Base-by-base conservation (phyloP, 805 yeast species). In the Hanseniaspora pseudoguilliermondii region DNA sequence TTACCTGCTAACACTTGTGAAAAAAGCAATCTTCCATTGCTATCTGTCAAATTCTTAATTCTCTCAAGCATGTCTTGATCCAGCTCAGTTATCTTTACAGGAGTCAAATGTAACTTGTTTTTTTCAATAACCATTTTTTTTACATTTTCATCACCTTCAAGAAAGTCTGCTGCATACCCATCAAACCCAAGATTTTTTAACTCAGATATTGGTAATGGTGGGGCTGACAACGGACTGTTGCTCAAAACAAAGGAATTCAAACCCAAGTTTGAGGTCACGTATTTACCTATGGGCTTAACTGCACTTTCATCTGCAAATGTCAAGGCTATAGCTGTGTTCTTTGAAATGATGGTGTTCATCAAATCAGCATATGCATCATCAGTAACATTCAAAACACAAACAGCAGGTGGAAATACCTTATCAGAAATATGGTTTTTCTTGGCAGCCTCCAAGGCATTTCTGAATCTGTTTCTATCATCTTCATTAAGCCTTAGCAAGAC, bases 121-220 rank as follows among this genome's bases (percentile, higher is more conserved):
- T 71, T 67, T 59, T 78, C 82, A 60, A 84, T 80, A 35, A 90
- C 73, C 88, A 85, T 87, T 54, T 75, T 74, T 51, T 87, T 64
- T 1, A 91, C 95, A 10, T 77, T 76, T 6, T 67, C 63, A 0
- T 96, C 95, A 0, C 96, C 97, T 2, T 69, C 67, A 2, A 91
- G 63, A 59, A 79, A 79, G 62, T 93, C 96, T 2, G 77, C 67
- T 27, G 89, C 61, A 63, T 79, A 86, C 0, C 95, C 93, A 55
- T 86, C 95, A 66, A 93, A 89, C 0, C 96, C 96, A 18, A 47
- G 40, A 18, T 46, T 21, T 47, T 34, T 50, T 23, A 72, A 66
- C 0, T 57, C 38, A 32, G 59, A 62, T 2, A 88, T 61, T 49
- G 74, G 64, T 9, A 71, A 71, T 2, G 57, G 58, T 54, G 72